Percentiles rank a stretch among this genome's conserved stretches.
Evolutionary conservation across 2,329 filamentous ascomycete genomes (phyloP).

Genomic region (Hysterium pulicare): DNA sequence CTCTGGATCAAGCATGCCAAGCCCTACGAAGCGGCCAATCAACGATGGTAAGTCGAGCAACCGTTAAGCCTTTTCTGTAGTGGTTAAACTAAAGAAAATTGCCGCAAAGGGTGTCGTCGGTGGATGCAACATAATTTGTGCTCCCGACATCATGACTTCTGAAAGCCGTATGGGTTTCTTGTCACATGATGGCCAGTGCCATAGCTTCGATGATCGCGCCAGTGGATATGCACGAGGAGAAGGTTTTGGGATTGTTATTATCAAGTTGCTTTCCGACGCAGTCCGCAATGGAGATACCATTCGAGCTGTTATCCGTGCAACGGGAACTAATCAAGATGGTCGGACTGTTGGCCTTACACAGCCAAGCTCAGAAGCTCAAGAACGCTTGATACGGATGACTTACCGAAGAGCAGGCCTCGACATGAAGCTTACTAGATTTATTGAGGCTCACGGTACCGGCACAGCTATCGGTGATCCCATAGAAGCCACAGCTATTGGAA

Average conservation of each 20-base stretch:
- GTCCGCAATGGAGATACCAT: constrained; percentile 52
- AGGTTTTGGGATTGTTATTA: constrained; percentile 52
- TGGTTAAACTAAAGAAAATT: too few relatives aligned
- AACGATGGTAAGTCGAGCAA: constrained; percentile 26
- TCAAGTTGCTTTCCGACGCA: constrained; percentile 56
- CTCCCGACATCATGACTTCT: constrained; percentile 8
- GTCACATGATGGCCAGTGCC: constrained; percentile 26
- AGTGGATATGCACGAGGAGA: constrained; percentile 61
- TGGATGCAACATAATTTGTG: neutral
- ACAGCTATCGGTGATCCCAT: constrained; percentile 34
- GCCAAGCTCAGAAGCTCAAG: constrained; percentile 36
- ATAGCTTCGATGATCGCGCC: neutral
- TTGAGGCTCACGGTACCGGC: constrained; percentile 43
- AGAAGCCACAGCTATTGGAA: constrained; percentile 20
- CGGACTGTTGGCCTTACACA: constrained; percentile 39
- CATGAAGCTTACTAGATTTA: constrained; percentile 21
- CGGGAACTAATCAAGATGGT: constrained; percentile 39
- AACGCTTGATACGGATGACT: constrained; percentile 30
- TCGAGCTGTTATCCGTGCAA: constrained; percentile 37
- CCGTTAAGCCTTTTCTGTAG: constrained; percentile 2
- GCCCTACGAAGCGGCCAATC: constrained; percentile 23
- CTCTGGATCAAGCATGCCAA: constrained; percentile 27
- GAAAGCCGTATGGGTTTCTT: constrained; percentile 16
- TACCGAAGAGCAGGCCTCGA: constrained; percentile 37
- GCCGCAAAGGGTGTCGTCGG: constrained; percentile 7